phyloP scores from a whole-genome alignment of 2,329 filamentous ascomycete species.

The Pestalotiopsis sp. region DNA sequence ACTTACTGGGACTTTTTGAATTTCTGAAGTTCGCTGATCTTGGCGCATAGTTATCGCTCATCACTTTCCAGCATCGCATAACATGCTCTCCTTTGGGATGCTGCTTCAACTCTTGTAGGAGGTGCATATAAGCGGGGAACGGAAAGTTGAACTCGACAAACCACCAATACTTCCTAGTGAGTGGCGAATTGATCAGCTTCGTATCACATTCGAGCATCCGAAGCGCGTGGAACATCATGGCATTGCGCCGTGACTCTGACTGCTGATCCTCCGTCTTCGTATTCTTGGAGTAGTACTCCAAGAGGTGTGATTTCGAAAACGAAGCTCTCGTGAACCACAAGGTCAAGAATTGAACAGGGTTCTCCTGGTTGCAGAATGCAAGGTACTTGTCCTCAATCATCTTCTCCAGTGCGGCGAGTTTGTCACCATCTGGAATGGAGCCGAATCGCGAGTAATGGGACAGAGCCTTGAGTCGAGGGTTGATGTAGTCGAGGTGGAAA shows the following conservation, averaged over 20 bases:
- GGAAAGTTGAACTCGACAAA: conserved; percentile 39
- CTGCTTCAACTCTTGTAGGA: conserved; percentile 36
- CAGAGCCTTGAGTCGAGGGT: conserved; percentile 32
- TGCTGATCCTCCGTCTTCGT: conserved; percentile 21
- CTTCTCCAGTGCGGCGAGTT: conserved; percentile 38
- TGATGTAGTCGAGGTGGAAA: conserved; percentile 38
- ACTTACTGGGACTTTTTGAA: neutral
- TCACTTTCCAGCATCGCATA: conserved; percentile 41
- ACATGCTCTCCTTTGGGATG: conserved; percentile 28
- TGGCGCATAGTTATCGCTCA: conserved; percentile 47
- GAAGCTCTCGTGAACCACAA: conserved; percentile 40
- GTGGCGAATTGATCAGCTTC: conserved; percentile 31
- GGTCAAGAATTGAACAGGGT: conserved; percentile 44
- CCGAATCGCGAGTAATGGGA: conserved; percentile 16
- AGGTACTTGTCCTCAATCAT: conserved; percentile 51
- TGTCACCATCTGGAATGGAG: conserved; percentile 15
- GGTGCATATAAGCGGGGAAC: conserved; percentile 42
- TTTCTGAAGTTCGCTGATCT: conserved; percentile 24
- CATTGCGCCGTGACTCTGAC: conserved; percentile 32
- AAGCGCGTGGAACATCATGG: conserved; percentile 33
- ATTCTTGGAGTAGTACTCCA: conserved; percentile 47
- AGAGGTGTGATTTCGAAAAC: conserved; percentile 51
- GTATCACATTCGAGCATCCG: conserved; percentile 41
- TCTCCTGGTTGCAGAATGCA: conserved; percentile 37
- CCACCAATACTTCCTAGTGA: conserved; percentile 40